phyloP scores from a whole-genome alignment of 2,329 filamentous ascomycete species.

The Leptographium galeiforme region DNA sequence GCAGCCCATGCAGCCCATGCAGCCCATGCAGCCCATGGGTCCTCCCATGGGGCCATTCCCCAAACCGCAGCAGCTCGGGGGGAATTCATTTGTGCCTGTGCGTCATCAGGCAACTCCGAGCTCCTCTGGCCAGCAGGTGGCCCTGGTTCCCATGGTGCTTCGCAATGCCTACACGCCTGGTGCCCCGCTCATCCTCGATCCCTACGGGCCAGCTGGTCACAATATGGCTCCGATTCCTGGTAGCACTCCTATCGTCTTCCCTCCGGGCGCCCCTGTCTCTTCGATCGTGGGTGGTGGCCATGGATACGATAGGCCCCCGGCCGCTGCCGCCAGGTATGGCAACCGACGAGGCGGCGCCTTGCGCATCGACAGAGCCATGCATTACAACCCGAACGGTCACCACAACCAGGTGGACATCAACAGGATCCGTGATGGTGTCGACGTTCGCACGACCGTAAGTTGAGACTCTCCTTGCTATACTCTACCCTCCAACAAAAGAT shows the following conservation, averaged over 20 bases:
- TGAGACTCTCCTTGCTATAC: neutral
- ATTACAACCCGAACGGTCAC: slow-evolving; percentile 33
- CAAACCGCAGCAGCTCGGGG: neutral
- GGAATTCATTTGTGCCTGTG: neutral
- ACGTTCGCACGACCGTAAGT: slow-evolving; percentile 63
- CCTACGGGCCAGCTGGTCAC: slow-evolving; percentile 17
- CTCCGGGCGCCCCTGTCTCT: neutral
- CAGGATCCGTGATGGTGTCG: slow-evolving; percentile 50
- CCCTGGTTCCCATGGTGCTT: slow-evolving; percentile 24
- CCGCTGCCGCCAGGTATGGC: slow-evolving; percentile 22
- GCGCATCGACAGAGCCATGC: slow-evolving; percentile 30
- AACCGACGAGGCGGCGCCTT: slow-evolving; percentile 35
- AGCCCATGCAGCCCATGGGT: neutral
- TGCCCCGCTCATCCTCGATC: slow-evolving; percentile 21
- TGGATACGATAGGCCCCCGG: slow-evolving; percentile 25
- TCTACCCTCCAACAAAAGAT: too few relatives aligned
- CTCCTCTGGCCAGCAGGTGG: slow-evolving; percentile 15
- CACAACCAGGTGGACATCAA: slow-evolving; percentile 50
- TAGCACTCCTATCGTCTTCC: slow-evolving; percentile 6
- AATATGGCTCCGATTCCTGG: slow-evolving; percentile 14
- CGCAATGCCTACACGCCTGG: slow-evolving; percentile 18
- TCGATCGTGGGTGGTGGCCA: slow-evolving; percentile 1
- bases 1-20: too few relatives aligned
- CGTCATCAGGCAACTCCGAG: slow-evolving; percentile 9
- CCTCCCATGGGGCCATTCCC: neutral